Conservation (phyloP, 768 basidiomycete species). For the Auricularia cornea region DNA sequence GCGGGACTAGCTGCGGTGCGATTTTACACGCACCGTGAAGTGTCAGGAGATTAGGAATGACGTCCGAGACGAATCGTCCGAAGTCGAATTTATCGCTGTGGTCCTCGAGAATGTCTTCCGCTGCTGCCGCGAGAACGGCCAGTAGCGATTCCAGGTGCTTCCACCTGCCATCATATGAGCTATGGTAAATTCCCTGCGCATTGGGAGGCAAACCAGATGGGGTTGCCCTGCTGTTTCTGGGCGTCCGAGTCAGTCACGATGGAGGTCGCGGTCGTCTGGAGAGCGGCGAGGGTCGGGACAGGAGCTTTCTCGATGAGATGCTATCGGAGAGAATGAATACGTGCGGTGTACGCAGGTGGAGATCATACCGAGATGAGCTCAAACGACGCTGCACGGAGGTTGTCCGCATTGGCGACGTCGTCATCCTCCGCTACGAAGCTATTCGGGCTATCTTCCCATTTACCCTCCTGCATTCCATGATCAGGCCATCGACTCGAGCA, state of each 20-base stretch:
- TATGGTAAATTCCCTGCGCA: background rate
- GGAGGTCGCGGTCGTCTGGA: constrained; percentile 47
- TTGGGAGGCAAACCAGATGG: constrained; percentile 54
- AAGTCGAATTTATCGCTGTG: constrained; percentile 83
- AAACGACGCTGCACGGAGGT: constrained; percentile 74
- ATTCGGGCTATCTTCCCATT: constrained; percentile 84
- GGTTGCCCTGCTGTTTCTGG: constrained; percentile 42
- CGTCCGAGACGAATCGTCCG: constrained; percentile 60
- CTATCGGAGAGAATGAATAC: constrained; percentile 26
- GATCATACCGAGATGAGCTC: constrained; percentile 67
- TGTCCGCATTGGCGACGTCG: constrained; percentile 78
- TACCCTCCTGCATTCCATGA: constrained; percentile 58
- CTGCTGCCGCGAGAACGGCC: constrained; percentile 71
- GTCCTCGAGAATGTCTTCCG: constrained; percentile 66
- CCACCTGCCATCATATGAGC: constrained; percentile 55
- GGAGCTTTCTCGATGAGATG: constrained; percentile 49
- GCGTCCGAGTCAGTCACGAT: constrained; percentile 51
- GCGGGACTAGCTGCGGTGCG: background rate
- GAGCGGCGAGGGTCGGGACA: constrained; percentile 38
- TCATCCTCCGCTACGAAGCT: constrained; percentile 93
- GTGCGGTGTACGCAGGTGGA: constrained; percentile 22
- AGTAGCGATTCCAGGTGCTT: constrained; percentile 79
- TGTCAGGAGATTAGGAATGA: constrained; percentile 69
- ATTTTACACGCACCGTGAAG: constrained; percentile 50
- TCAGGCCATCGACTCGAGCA: background rate